These are phyloP conservation scores for Fusarium domesticum DNA, from an alignment of 2,329 filamentous ascomycete genomes.

Conservation along the genomic window DNA sequence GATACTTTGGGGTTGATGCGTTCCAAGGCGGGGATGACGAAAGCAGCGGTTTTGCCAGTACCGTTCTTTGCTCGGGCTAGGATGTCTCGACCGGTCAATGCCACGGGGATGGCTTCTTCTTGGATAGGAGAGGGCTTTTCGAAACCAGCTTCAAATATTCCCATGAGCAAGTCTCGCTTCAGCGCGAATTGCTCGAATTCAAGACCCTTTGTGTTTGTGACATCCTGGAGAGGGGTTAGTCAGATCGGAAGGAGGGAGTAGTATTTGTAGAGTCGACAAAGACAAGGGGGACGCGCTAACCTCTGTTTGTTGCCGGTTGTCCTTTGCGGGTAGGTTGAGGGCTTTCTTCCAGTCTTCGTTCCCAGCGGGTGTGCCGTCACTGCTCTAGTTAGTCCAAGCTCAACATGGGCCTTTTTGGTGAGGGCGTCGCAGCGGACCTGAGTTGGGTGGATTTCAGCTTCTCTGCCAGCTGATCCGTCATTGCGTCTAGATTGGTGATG, in stretches of 20 bases:
- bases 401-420: conserved; percentile 13
- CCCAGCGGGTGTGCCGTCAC: conserved; percentile 46
- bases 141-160: conserved; percentile 98
- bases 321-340: conserved; percentile 69
- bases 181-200: conserved; percentile 98
- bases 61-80: conserved; percentile 97
- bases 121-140: conserved; percentile 98
- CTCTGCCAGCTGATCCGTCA: conserved; percentile 47
- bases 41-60: conserved; percentile 96
- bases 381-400: conserved; percentile 39
- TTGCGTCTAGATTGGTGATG: conserved; percentile 34
- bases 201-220: conserved; percentile 94
- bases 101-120: conserved; percentile 98
- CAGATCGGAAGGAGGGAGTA: background rate
- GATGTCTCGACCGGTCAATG: conserved; percentile 90
- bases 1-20: conserved; percentile 94
- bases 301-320: conserved; percentile 78
- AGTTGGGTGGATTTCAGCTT: conserved; percentile 43
- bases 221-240: conserved; percentile 63
- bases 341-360: conserved; percentile 70
- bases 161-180: conserved; percentile 95
- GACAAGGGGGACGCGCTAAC: conserved; percentile 30
- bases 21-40: conserved; percentile 92
- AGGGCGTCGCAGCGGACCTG: conserved; percentile 35
- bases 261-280: conserved; percentile 19